phyloP scores from a whole-genome alignment of 129 eudicot species.

The Flaveria bidentis region DNA sequence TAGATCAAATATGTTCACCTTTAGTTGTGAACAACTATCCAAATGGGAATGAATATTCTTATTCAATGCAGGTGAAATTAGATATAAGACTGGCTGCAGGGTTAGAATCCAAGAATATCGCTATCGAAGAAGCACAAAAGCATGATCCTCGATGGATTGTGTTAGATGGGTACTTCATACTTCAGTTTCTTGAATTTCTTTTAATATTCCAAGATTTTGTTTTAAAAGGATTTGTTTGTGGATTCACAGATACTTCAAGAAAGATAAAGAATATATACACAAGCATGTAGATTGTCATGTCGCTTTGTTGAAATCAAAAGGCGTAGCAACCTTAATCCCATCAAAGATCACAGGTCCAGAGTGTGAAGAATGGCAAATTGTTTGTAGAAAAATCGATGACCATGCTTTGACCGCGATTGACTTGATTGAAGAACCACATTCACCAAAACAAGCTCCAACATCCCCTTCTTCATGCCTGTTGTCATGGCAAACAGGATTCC shows the following conservation, averaged over 20 bases:
- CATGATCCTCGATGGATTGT: slow-evolving; percentile 47
- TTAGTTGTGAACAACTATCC: background rate
- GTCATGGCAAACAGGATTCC: slow-evolving; percentile 48
- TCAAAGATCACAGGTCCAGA: slow-evolving; percentile 42
- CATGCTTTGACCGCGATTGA: slow-evolving; percentile 16
- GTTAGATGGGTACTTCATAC: slow-evolving; percentile 35
- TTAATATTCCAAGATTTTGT: background rate
- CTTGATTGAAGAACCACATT: slow-evolving; percentile 21
- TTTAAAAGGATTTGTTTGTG: slow-evolving; percentile 16
- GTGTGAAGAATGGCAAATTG: slow-evolving; percentile 34
- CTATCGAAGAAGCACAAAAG: slow-evolving; percentile 40
- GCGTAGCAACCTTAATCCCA: slow-evolving; percentile 47
- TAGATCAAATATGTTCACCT: background rate
- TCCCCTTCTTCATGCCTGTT: slow-evolving; percentile 37
- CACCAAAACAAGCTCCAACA: slow-evolving; percentile 29
- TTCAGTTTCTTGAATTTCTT: slow-evolving; percentile 5
- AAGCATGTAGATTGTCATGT: slow-evolving; percentile 50
- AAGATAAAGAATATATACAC: slow-evolving; percentile 49
- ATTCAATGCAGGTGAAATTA: slow-evolving; percentile 33
- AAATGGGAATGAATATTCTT: background rate
- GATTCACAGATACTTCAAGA: slow-evolving; percentile 39
- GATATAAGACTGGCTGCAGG: slow-evolving; percentile 46
- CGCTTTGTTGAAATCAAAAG: slow-evolving; percentile 48
- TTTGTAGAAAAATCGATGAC: slow-evolving; percentile 29
- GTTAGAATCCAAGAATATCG: slow-evolving; percentile 33